Conservation (phyloP, 441 rosid species). For the Euphorbia schlechtendalii region DNA sequence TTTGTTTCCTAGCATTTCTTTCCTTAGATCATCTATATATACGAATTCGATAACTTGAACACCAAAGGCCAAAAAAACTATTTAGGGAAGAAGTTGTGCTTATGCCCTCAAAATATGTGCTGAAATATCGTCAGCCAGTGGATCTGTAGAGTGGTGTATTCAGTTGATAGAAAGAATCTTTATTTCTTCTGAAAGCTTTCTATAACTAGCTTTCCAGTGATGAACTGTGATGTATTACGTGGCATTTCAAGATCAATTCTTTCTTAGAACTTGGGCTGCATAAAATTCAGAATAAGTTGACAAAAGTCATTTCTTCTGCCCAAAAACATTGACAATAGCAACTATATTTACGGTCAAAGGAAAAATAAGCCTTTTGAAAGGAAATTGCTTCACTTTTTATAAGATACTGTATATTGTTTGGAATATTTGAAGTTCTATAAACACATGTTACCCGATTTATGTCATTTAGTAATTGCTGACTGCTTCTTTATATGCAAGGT, state of each 20-base stretch:
- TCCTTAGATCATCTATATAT: background rate
- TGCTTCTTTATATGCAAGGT: slow-evolving; percentile 38
- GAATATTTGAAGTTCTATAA: background rate
- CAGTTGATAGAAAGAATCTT: background rate
- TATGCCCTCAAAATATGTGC: background rate
- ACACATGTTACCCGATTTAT: background rate
- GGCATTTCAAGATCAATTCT: background rate
- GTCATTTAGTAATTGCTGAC: background rate
- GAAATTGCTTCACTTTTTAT: background rate
- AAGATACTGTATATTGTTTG: background rate
- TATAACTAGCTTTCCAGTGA: background rate
- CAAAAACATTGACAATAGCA: background rate
- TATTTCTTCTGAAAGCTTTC: background rate
- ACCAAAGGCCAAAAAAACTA: background rate
- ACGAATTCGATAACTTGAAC: background rate
- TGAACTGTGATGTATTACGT: background rate
- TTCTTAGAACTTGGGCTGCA: background rate
- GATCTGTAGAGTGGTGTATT: background rate
- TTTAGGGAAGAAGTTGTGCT: background rate
- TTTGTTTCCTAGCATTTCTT: slow-evolving; percentile 17
- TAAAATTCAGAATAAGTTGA: background rate
- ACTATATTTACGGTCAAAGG: background rate
- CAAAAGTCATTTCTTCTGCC: background rate
- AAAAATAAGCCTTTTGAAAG: background rate
- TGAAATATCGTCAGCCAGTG: background rate